These are phyloP conservation scores for Claviceps cyperi DNA, from an alignment of 2,329 filamentous ascomycete genomes.

Conservation along the genomic window DNA sequence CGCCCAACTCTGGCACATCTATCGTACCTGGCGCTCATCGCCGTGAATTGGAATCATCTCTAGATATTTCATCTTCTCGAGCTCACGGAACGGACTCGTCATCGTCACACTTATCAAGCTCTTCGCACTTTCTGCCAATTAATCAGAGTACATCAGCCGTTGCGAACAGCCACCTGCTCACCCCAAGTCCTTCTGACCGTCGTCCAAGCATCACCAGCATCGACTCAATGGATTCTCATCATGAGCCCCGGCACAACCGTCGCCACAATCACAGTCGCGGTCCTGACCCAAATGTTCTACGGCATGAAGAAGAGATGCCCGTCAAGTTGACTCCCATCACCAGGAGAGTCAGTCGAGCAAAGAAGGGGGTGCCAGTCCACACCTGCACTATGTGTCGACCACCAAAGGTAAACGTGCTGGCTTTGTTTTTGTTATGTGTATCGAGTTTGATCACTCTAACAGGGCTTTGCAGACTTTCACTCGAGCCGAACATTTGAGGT, in stretches of 20 bases:
- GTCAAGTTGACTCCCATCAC: slow-evolving; percentile 43
- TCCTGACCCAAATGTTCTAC: slow-evolving; percentile 19
- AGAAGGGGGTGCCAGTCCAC: slow-evolving; percentile 45
- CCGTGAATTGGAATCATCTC: slow-evolving; percentile 9
- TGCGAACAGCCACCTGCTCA: slow-evolving; percentile 14
- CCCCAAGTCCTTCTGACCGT: slow-evolving; percentile 13
- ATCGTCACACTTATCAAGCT: slow-evolving; percentile 8
- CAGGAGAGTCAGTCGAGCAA: slow-evolving; percentile 40
- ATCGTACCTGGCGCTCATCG: slow-evolving; percentile 15
- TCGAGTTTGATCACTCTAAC: neutral
- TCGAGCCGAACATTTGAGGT: slow-evolving; percentile 48
- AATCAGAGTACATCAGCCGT: slow-evolving; percentile 12
- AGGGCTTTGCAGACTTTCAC: slow-evolving; percentile 39
- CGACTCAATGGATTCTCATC: slow-evolving; percentile 33
- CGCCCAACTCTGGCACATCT: slow-evolving; percentile 18
- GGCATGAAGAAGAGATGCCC: slow-evolving; percentile 21
- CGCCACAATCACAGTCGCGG: slow-evolving; percentile 9
- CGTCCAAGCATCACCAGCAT: slow-evolving; percentile 31
- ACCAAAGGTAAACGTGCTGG: slow-evolving; percentile 28
- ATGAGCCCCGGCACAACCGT: slow-evolving; percentile 11
- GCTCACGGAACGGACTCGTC: slow-evolving; percentile 22
- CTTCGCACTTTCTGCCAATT: slow-evolving; percentile 13
- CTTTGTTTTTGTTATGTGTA: neutral
- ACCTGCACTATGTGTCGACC: slow-evolving; percentile 37
- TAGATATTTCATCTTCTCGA: slow-evolving; percentile 17